Evolutionary conservation across 345 rosid species (phyloP), one percentile per base, ranked within the genome.

Genomic region (Eucalyptus lansdowneana): DNA sequence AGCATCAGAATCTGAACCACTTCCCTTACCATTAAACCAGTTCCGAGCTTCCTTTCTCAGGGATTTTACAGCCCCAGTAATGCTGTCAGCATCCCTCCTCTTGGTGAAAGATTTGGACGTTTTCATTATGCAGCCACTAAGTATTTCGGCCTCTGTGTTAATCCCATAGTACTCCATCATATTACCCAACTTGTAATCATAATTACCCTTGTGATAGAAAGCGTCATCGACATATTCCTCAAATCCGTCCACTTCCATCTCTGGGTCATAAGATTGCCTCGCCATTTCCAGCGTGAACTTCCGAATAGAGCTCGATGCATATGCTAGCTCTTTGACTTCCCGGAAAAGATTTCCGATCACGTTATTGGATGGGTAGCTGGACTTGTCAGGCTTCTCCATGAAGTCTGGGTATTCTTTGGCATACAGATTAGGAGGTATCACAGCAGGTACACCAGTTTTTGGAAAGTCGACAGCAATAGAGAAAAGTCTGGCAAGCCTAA

Each of bases 401-500:
- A 94, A 95, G 87, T 95, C 96, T 3, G 95, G 96, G 89, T 87
- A 95, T 47, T 90, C 94, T 88, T 91, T 94, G 42, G 89, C 92
- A 67, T 87, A 76, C 50, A 94, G 91, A 53, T 91, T 40, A 15
- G 86, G 67, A 27, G 95, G 94, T 87, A 93, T 89, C 89, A 65
- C 93, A 21, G 96, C 95, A 9, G 96, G 95, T 12, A 95, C 92
- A n/a, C 95, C 95, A 58, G 96, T 94, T 90, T 95, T 95, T 4
- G 95, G 95, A 89, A 95, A 95, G 90, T 94, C 96, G 27, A 95
- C 95, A 1, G 96, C 96, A 81, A 92, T 89, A 24, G 96, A 95
- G 87, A 91, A 92, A 86, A 91, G 87, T 44, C 45, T 67, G 7
- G 96, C 94, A 42, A 95, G 95, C 86, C 89, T 69, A 94, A 3